Evolutionary conservation across 1,284 basidiomycete genomes (phyloP).

Genomic region (Agaricales sp.): DNA sequence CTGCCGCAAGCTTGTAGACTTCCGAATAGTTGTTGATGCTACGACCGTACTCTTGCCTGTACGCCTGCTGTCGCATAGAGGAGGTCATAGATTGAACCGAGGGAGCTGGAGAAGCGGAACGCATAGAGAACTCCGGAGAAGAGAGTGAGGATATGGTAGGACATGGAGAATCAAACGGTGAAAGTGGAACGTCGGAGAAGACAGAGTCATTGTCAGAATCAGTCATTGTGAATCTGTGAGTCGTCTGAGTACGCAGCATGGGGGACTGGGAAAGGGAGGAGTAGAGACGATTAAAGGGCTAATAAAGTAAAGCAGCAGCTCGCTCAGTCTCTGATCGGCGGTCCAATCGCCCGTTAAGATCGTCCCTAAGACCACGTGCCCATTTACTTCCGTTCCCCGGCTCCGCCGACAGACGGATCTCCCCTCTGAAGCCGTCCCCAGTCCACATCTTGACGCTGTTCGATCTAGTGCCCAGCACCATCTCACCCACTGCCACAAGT

Average conservation of each 20-base stretch:
- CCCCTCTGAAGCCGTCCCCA: too few species aligned
- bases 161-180: slow-evolving; percentile 23
- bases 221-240: slow-evolving; percentile 13
- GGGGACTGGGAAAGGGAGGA: slow-evolving; percentile 13
- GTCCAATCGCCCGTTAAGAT: neutral
- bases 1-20: slow-evolving; percentile 64
- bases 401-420: neutral
- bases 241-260: slow-evolving; percentile 9
- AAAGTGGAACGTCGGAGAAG: slow-evolving; percentile 25
- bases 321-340: neutral
- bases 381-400: neutral
- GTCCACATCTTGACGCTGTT: too few species aligned
- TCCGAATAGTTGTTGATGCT: slow-evolving; percentile 69
- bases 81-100: slow-evolving; percentile 62
- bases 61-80: slow-evolving; percentile 47
- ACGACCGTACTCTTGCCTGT: slow-evolving; percentile 57
- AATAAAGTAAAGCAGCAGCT: neutral
- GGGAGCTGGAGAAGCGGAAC: slow-evolving; percentile 51
- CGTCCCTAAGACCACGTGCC: neutral
- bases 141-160: slow-evolving; percentile 26
- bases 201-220: slow-evolving; percentile 25
- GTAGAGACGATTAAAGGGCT: slow-evolving; percentile 5
- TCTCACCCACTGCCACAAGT: too few species aligned
- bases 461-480: too few species aligned
- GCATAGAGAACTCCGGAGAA: slow-evolving; percentile 40